Base-by-base conservation (phyloP, 2,329 filamentous ascomycete species). In the Colletotrichum acutatum region DNA sequence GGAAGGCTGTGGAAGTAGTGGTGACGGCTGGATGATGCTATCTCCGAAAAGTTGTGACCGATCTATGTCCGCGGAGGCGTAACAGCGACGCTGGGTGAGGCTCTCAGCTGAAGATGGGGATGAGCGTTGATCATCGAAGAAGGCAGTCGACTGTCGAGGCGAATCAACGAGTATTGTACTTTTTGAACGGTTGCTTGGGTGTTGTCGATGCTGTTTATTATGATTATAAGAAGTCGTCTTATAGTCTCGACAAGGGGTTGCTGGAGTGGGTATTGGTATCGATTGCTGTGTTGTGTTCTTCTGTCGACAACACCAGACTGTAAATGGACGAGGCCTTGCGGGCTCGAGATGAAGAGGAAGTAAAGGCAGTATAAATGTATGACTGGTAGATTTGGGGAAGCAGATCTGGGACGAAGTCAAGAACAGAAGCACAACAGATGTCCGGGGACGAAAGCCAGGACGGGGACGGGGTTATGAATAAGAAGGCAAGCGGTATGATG, bases 211-310 rank as follows among this genome's bases (percentile, higher is more conserved):
- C 30, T 57, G 53, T 72, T 72, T 68, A 30, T 72, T 68, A 30
- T 71, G 58, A 63, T 72, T 58, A 59, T 68, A 63, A 57, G 57
- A 37, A 24, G 37, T 52, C 58, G 69, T 68, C 58, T 68, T 72
- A 72, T 68, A 68, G 32, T 54, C 22, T 30, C 26, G 34, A n/a
- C 49, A 52, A 42, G 37, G 30, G 49, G 34, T 68, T 30, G 57
- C 24, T 46, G 26, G 14, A 16, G 28, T 49, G 49, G 57, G 56
- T 53, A 52, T 19, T 60, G 12, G 16, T 42, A 32, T 14, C 9
- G 12, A 22, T 26, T 42, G 60, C 5, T 30, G 42, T 49, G 42
- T 49, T 3, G n/a, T 49, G 28, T 32, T 24, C 28, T 7, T n/a
- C 16, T 8, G 42, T 49, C 42, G 28, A 22, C 52, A 26, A 26